Conservation (phyloP, 805 yeast species). For the Lipomyces japonicus region DNA sequence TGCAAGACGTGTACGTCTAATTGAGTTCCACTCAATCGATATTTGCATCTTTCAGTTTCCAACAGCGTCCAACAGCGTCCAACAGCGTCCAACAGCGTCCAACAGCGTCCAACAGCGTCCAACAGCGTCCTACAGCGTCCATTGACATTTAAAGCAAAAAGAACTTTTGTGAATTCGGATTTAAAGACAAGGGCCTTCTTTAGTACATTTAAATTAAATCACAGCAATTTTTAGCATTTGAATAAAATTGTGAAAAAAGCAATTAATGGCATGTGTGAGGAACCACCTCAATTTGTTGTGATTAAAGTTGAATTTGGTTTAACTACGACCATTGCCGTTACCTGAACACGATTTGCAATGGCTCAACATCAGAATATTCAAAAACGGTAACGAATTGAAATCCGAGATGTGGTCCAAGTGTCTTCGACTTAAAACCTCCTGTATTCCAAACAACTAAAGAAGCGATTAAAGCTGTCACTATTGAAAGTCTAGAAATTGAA, state of each 20-base stretch:
- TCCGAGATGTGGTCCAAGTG: slow-evolving; percentile 13
- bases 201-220: slow-evolving; percentile 11
- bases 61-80: not conserved
- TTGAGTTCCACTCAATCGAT: not conserved
- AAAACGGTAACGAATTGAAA: slow-evolving; percentile 15
- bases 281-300: not conserved
- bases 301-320: slow-evolving; percentile 18
- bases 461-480: slow-evolving; percentile 10
- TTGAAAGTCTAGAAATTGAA: slow-evolving; percentile 5
- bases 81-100: not conserved
- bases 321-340: slow-evolving; percentile 21
- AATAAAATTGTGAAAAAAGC: slow-evolving; percentile 24
- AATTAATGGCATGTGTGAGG: slow-evolving; percentile 19
- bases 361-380: slow-evolving; percentile 15
- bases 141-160: too few relatives aligned
- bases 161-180: not conserved
- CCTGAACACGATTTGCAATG: slow-evolving; percentile 10
- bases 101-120: not conserved
- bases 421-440: slow-evolving; percentile 14
- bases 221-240: slow-evolving; percentile 11
- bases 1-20: not conserved
- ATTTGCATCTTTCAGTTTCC: not conserved
- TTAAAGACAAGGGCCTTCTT: slow-evolving; percentile 18
- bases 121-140: not conserved
- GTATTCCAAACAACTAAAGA: slow-evolving; percentile 18